A percentile compares a stretch with the other conserved stretches of the same genome.
phyloP scores from a whole-genome alignment of 2,329 filamentous ascomycete genomes.

The Exophiala bonariae region DNA sequence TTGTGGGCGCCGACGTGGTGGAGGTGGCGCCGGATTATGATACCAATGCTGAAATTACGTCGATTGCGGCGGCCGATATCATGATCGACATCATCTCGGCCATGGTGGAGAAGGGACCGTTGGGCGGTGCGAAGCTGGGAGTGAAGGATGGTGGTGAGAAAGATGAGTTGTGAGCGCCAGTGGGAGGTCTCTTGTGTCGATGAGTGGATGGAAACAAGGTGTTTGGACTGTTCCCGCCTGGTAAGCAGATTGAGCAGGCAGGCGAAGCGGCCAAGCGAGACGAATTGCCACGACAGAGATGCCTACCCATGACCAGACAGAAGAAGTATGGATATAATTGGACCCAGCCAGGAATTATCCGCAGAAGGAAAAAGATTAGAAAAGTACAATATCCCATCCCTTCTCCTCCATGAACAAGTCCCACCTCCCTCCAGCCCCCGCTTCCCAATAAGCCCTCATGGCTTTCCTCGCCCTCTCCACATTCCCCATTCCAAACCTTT shows the following conservation, averaged over 20 bases:
- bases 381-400: slow-evolving; percentile 3
- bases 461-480: slow-evolving; percentile 29
- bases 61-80: slow-evolving; percentile 77
- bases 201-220: background rate
- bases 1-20: slow-evolving; percentile 85
- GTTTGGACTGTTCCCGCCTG: background rate
- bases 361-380: slow-evolving; percentile 1
- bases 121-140: background rate
- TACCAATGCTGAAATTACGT: slow-evolving; percentile 69
- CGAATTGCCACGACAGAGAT: background rate
- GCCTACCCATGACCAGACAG: background rate
- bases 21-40: slow-evolving; percentile 86
- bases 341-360: background rate
- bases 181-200: background rate
- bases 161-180: background rate
- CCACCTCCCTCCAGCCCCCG: slow-evolving; percentile 2
- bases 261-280: background rate
- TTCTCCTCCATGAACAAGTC: background rate
- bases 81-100: slow-evolving; percentile 78
- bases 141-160: background rate
- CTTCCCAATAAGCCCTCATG: slow-evolving; percentile 28
- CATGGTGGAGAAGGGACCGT: slow-evolving; percentile 32
- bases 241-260: background rate
- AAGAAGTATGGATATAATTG: background rate
- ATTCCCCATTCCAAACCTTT: slow-evolving; percentile 32